phyloP scores from a whole-genome alignment of 306 rosid genomes.

The barrel medic (Medicago truncatula) region DNA sequence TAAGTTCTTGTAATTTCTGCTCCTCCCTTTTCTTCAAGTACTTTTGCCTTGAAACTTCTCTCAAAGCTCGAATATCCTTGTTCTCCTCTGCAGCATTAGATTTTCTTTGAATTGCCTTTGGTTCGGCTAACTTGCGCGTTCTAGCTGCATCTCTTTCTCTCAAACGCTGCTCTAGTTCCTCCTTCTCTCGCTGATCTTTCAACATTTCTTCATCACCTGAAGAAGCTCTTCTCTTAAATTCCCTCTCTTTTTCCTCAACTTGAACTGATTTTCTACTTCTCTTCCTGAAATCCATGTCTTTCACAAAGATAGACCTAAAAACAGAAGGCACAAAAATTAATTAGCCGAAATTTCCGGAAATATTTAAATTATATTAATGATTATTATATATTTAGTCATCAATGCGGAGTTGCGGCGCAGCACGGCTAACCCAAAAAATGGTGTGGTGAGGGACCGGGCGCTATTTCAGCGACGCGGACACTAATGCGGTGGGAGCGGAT shows the following conservation, averaged over 20 bases:
- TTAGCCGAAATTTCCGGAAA: too few species aligned
- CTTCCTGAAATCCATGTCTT: too few species aligned
- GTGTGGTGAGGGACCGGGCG: too few species aligned
- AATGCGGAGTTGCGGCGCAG: too few species aligned
- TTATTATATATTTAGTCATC: too few species aligned
- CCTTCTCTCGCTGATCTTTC: constrained; percentile 59
- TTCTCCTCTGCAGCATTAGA: constrained; percentile 18
- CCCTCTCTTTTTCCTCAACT: background rate
- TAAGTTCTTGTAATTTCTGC: constrained; percentile 79
- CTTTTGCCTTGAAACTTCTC: constrained; percentile 75
- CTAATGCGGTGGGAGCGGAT: too few species aligned
- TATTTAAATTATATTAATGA: too few species aligned
- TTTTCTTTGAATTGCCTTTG: background rate
- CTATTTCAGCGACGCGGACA: too few species aligned
- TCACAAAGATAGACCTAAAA: too few species aligned
- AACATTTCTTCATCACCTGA: constrained; percentile 55
- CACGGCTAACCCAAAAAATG: too few species aligned
- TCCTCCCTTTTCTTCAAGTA: constrained; percentile 84
- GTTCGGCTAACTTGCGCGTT: background rate
- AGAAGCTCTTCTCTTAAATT: background rate
- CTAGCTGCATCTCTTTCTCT: constrained; percentile 59
- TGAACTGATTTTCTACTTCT: background rate
- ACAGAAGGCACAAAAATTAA: too few species aligned
- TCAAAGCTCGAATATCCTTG: constrained; percentile 43
- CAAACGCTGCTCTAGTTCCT: constrained; percentile 54